phyloP scores from a whole-genome alignment of 140 eudicot species.

The Ambrosia hybrid region DNA sequence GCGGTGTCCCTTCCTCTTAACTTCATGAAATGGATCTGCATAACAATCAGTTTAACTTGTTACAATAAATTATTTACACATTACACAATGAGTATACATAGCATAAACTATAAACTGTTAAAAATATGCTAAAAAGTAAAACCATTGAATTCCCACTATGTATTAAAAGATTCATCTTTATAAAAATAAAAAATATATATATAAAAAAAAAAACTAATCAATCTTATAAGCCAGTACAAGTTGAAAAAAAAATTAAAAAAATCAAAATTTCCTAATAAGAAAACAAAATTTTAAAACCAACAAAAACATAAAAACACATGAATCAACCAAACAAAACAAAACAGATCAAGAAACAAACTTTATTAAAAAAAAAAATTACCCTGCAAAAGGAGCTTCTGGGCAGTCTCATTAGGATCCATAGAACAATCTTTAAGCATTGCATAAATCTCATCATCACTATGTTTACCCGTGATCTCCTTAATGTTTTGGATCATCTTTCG shows the following conservation, averaged over 20 bases:
- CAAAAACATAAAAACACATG: constrained; percentile 9
- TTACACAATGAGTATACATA: not conserved
- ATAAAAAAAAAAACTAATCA: too few relatives aligned
- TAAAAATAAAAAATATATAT: too few relatives aligned
- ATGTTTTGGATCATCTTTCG: constrained; percentile 72
- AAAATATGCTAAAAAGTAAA: too few relatives aligned
- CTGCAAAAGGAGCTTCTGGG: constrained; percentile 64
- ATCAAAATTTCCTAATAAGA: too few relatives aligned
- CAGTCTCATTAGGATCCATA: constrained; percentile 91
- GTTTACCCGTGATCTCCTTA: constrained; percentile 79
- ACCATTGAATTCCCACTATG: too few relatives aligned
- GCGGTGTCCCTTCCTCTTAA: constrained; percentile 71
- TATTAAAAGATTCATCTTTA: too few relatives aligned
- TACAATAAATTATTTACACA: constrained; percentile 6
- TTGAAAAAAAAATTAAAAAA: not conserved
- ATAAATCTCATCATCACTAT: constrained; percentile 80
- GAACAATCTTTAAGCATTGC: constrained; percentile 74
- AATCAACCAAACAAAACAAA: not conserved
- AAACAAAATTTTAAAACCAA: not conserved
- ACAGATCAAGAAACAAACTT: constrained; percentile 14
- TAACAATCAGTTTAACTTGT: constrained; percentile 20
- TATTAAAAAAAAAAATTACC: constrained; percentile 36
- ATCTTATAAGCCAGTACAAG: too few relatives aligned
- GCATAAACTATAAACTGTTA: too few relatives aligned
- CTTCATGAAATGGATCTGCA: constrained; percentile 88